These are phyloP conservation scores for Chlorella sp. DNA, from an alignment of 139 green algal genomes.

Conservation along the genomic window DNA sequence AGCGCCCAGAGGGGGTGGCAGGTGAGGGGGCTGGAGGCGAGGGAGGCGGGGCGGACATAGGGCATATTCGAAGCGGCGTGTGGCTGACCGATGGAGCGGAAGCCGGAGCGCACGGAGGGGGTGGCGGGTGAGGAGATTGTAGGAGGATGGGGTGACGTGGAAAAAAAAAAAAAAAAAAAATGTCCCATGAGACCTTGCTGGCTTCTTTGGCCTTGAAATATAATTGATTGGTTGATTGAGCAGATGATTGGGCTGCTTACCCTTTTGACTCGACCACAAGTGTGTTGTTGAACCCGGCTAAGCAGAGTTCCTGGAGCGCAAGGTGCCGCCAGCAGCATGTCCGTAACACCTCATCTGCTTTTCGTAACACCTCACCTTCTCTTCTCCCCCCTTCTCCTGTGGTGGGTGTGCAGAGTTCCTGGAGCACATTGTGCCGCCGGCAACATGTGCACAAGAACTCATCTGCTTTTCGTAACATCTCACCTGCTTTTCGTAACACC, in stretches of 20 bases:
- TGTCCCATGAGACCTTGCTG: no score
- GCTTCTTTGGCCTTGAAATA: no score
- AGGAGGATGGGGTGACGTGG: background rate
- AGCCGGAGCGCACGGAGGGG: background rate
- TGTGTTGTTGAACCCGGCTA: no score
- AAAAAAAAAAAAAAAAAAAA: no score
- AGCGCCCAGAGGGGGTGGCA: slow-evolving; percentile 54
- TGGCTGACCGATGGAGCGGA: background rate
- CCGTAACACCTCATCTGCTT: no score
- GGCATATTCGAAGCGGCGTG: background rate
- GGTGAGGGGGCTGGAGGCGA: background rate
- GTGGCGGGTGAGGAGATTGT: background rate
- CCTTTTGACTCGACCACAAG: no score
- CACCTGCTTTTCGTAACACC: no score
- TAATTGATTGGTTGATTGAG: no score
- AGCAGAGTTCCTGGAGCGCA: slow-evolving; percentile 63
- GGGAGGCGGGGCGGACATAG: background rate
- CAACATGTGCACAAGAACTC: no score
- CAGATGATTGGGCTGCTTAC: no score
- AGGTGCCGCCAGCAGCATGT: no score
- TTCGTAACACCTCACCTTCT: background rate
- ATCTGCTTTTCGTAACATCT: no score
- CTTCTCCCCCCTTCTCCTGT: background rate
- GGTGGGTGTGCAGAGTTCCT: slow-evolving; percentile 53
- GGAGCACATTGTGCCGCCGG: slow-evolving; percentile 77